phyloP scores from a whole-genome alignment of 2,329 filamentous ascomycete species.

The Ceratocystis cacaofunesta region DNA sequence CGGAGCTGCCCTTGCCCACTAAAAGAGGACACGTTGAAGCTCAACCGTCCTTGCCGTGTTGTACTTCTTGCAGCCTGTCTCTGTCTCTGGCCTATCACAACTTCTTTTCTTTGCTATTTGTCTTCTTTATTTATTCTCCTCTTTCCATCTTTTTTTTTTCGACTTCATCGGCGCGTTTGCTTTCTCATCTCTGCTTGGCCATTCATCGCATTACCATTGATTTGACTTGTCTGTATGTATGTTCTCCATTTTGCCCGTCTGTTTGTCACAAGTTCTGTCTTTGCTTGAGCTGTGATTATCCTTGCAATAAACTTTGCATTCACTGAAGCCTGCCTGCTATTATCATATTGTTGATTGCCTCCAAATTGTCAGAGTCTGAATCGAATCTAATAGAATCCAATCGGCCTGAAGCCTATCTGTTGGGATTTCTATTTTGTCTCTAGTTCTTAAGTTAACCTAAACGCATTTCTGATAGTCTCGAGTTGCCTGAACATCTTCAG shows the following conservation, averaged over 20 bases:
- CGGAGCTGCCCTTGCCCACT: conserved; percentile 12
- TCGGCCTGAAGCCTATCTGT: neutral
- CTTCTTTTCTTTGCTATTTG: conserved; percentile 8
- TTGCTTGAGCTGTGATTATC: neutral
- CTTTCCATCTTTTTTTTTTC: conserved; percentile 4
- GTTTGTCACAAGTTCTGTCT: neutral
- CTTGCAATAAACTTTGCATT: conserved; percentile 56
- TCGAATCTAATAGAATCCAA: neutral
- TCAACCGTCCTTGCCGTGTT: neutral
- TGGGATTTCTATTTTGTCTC: too few relatives aligned
- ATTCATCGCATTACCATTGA: neutral
- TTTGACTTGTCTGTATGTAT: neutral
- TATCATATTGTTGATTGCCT: neutral
- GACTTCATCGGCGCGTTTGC: conserved; percentile 3
- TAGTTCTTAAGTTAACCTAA: neutral
- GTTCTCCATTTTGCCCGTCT: neutral
- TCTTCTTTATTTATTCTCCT: conserved; percentile 22
- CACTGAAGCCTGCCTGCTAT: neutral
- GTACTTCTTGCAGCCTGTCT: too few relatives aligned
- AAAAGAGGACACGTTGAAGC: conserved; percentile 18
- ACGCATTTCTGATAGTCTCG: neutral
- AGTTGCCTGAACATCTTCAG: neutral
- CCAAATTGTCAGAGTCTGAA: neutral
- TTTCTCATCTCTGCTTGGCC: neutral
- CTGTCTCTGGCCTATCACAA: neutral